Conservation (phyloP, 108 stramenopile genomes). For the Discostella pseudostelligera region DNA sequence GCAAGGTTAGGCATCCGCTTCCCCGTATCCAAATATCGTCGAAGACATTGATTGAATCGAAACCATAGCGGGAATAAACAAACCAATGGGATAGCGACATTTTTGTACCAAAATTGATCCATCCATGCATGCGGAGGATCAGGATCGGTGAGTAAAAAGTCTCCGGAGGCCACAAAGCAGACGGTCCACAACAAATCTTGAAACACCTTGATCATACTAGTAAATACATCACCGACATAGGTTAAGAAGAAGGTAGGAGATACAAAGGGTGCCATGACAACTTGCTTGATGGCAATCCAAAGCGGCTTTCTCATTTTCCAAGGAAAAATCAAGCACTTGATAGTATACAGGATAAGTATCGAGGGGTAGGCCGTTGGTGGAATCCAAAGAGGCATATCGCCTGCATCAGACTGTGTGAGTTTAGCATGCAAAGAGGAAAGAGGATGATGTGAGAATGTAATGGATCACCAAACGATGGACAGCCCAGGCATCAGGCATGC, state of each 20-base stretch:
- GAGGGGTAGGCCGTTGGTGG: conserved; percentile 84
- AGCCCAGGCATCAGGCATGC: not conserved
- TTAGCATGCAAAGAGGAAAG: conserved; percentile 10
- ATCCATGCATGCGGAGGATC: conserved; percentile 45
- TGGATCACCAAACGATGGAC: not conserved
- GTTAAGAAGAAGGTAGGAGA: conserved; percentile 84
- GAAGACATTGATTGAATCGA: conserved; percentile 91
- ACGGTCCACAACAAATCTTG: conserved; percentile 88
- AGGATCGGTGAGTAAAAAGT: conserved; percentile 63
- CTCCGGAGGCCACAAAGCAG: conserved; percentile 84
- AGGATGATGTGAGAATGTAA: not conserved
- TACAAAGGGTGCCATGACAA: conserved; percentile 70
- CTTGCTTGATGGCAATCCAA: conserved; percentile 74
- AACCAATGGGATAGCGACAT: conserved; percentile 77
- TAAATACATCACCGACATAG: conserved; percentile 88
- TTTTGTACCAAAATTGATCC: conserved; percentile 63
- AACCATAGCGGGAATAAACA: conserved; percentile 83
- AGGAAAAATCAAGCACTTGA: conserved; percentile 75
- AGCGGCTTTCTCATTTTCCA: conserved; percentile 68
- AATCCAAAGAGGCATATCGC: conserved; percentile 67
- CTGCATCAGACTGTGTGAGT: conserved; percentile 45
- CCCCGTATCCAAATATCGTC: conserved; percentile 81
- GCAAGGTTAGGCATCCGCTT: conserved; percentile 82
- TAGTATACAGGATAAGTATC: conserved; percentile 69
- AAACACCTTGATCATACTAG: conserved; percentile 91